phyloP scores from a whole-genome alignment of 1,284 basidiomycete genomes.

The Trametes versicolor region DNA sequence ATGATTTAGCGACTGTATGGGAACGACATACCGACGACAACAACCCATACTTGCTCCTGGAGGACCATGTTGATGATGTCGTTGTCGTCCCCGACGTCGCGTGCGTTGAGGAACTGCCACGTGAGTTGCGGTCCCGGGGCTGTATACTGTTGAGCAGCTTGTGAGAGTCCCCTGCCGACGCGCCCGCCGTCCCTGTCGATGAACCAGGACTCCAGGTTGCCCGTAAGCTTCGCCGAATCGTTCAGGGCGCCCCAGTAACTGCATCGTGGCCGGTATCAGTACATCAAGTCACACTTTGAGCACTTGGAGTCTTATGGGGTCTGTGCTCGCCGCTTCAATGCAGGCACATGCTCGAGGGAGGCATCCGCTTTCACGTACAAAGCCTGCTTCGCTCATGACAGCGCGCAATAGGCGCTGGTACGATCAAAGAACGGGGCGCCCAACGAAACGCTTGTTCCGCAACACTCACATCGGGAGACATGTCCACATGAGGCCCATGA shows the following conservation, averaged over 20 bases:
- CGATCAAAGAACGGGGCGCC: not conserved
- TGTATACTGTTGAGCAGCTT: conserved; percentile 41
- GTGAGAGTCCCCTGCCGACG: conserved; percentile 48
- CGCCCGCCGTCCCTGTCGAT: conserved; percentile 55
- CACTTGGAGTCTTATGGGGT: too few species aligned
- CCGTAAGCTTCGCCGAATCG: conserved; percentile 42
- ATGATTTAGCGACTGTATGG: not conserved
- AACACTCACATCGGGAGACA: conserved; percentile 40
- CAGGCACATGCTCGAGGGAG: too few species aligned
- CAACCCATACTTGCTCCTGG: conserved; percentile 47
- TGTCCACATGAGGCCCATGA: conserved; percentile 40
- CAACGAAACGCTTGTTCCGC: not conserved
- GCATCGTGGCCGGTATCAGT: not conserved
- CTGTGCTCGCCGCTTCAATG: too few species aligned
- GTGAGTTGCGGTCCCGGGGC: conserved; percentile 42
- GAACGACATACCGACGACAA: conserved; percentile 46
- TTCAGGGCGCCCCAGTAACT: conserved; percentile 56
- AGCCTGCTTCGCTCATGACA: too few species aligned
- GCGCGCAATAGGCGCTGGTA: not conserved
- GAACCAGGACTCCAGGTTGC: conserved; percentile 53
- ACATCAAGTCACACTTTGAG: not conserved
- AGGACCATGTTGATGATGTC: conserved; percentile 45
- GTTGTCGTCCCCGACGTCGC: conserved; percentile 38
- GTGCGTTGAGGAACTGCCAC: conserved; percentile 43
- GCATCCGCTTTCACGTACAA: too few species aligned